Conservation (phyloP, 2,329 filamentous ascomycete genomes). For the Nothophoma quercina region DNA sequence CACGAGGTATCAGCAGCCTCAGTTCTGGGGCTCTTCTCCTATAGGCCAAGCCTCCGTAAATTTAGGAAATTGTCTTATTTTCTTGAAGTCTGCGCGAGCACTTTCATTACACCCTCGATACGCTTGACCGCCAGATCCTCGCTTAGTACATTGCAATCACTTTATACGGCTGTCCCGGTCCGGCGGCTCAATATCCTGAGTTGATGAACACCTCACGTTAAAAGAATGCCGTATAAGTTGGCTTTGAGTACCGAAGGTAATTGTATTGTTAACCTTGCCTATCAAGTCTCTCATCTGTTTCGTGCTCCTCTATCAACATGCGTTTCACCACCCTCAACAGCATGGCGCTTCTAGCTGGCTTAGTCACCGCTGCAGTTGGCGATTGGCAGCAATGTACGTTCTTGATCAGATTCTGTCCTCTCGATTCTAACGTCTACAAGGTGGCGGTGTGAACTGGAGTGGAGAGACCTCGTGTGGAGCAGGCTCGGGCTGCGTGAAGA, state of each 20-base stretch:
- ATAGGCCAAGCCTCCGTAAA: no score
- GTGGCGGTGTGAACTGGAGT: conserved; percentile 38
- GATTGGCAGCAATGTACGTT: conserved; percentile 48
- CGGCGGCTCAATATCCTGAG: conserved; percentile 5
- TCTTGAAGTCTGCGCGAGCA: not conserved
- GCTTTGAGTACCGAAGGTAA: not conserved
- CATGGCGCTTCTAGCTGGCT: conserved; percentile 33
- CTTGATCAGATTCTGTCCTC: no score
- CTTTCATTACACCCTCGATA: not conserved
- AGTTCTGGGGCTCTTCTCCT: no score
- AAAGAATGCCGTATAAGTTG: conserved; percentile 1
- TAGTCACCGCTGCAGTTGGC: conserved; percentile 33
- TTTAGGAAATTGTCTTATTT: no score
- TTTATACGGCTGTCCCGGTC: conserved; percentile 13
- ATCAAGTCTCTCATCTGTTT: no score
- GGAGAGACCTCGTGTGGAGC: conserved; percentile 38
- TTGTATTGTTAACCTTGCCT: no score
- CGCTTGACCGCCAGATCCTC: not conserved
- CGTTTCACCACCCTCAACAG: conserved; percentile 24
- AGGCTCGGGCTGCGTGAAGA: conserved; percentile 38
- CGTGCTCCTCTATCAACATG: conserved; percentile 30
- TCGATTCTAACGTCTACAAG: conserved; percentile 21
- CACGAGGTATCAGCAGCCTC: no score
- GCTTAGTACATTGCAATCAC: conserved; percentile 20
- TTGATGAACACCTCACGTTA: not conserved